Evolutionary conservation across 257 asterid genomes (phyloP), one percentile per base, ranked within the genome.

Genomic region (Salvia hispanica): DNA sequence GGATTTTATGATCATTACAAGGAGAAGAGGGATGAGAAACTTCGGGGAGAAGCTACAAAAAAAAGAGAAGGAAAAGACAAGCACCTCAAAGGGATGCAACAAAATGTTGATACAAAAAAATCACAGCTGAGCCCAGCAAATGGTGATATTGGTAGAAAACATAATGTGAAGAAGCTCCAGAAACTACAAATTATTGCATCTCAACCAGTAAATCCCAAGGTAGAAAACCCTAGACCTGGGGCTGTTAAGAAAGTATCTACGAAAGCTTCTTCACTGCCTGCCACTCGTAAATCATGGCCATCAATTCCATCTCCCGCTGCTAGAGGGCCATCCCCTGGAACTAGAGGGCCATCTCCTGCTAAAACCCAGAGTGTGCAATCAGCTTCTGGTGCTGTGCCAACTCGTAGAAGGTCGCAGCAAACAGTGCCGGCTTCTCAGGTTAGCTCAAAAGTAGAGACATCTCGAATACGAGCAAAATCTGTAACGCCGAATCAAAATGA

Each of bases 281-380:
- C 85, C 50, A 82, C 81, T 6, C 90, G 96, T 50, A 89, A 94
- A 74, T 94, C 98, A 15, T 94, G 93, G 98, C 90, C 98, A 37
- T 81, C 96, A 60, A 55, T 80, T 64, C 91, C 96, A 10, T 83
- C 92, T 40, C 77, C 89, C 5, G 88, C 88, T 65, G 84, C 82
- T 64, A 60, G 83, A 43, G 90, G 86, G 66, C 73, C 75, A 69
- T 81, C 92, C 10, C 78, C 89, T 8, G 88, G 89, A 69, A 84
- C 81, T 61, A 58, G 81, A 43, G 90, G 86, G 66, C 73, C 75
- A 67, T 82, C 93, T 3, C 85, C 94, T 64, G 84, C 89, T 62
- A 83, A 78, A 78, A 75, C 87, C 52, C 85, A 93, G 57, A 53
- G 75, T 5, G 59, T 74, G 25, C 72, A 79, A 59, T 72, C 81